Evolutionary conservation across 2,329 filamentous ascomycete species (phyloP).

Genomic region (Pleoardoris graminearum): DNA sequence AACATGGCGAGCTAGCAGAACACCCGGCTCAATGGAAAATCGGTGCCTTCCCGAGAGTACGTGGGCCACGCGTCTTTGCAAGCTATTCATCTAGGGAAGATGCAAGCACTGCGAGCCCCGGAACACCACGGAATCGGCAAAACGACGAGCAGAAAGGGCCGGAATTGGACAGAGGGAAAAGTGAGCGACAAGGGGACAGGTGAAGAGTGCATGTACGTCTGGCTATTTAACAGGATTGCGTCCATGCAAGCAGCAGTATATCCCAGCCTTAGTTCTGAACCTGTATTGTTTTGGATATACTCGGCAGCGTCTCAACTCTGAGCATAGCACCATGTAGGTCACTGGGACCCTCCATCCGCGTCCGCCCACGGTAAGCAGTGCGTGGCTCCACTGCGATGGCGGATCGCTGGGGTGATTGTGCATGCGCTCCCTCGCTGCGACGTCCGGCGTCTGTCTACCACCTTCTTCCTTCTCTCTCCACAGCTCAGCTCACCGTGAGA

Average conservation of each 20-base stretch:
- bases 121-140: background rate
- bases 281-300: slow-evolving; percentile 4
- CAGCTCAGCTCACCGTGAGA: slow-evolving; percentile 1
- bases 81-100: background rate
- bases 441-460: slow-evolving; percentile 1
- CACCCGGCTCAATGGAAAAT: background rate
- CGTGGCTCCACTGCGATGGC: slow-evolving; percentile 3
- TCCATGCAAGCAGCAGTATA: slow-evolving; percentile 18
- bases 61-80: background rate
- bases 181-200: background rate
- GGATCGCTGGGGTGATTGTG: background rate
- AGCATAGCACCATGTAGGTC: background rate
- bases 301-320: background rate
- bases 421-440: background rate
- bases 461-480: background rate
- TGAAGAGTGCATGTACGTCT: slow-evolving; percentile 5
- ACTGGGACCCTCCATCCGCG: background rate
- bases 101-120: background rate
- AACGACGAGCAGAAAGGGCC: background rate
- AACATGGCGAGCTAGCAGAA: background rate
- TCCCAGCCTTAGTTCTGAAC: slow-evolving; percentile 12
- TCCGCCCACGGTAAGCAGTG: slow-evolving; percentile 1
- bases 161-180: background rate
- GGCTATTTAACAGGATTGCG: background rate
- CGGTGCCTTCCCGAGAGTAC: background rate